phyloP scores from a whole-genome alignment of 371 early-diverging fungal genomes.

The Sporodiniella umbellata region DNA sequence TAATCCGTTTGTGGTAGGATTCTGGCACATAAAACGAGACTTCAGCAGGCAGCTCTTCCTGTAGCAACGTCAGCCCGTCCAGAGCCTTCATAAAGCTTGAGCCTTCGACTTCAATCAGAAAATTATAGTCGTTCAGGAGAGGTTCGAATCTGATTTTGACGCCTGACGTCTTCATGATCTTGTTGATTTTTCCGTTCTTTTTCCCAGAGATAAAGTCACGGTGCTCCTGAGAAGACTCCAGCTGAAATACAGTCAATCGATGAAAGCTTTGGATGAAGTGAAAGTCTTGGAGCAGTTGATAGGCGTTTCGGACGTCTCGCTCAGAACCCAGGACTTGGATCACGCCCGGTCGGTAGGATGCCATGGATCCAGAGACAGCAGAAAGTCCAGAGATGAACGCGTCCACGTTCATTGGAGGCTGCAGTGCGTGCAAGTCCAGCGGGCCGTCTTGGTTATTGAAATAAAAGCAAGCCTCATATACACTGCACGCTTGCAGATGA shows the following conservation, averaged over 20 bases:
- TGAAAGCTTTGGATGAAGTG: slow-evolving; percentile 44
- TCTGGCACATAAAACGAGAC: slow-evolving; percentile 83
- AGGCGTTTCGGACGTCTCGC: slow-evolving; percentile 56
- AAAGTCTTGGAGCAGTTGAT: slow-evolving; percentile 48
- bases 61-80: slow-evolving; percentile 62
- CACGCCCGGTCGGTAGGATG: slow-evolving; percentile 44
- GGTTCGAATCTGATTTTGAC: slow-evolving; percentile 50
- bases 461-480: slow-evolving; percentile 59
- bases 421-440: slow-evolving; percentile 13
- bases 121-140: slow-evolving; percentile 62
- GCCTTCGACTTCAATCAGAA: slow-evolving; percentile 64
- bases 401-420: slow-evolving; percentile 31
- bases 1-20: slow-evolving; percentile 85
- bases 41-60: slow-evolving; percentile 81
- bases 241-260: slow-evolving; percentile 31
- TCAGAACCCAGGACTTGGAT: slow-evolving; percentile 66
- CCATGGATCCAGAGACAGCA: slow-evolving; percentile 55
- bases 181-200: slow-evolving; percentile 87
- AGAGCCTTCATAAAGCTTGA: slow-evolving; percentile 45
- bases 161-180: slow-evolving; percentile 73
- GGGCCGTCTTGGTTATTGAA: slow-evolving; percentile 28
- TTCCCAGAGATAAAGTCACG: slow-evolving; percentile 88
- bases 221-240: slow-evolving; percentile 73
- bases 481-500: slow-evolving; percentile 55
- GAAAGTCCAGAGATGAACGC: slow-evolving; percentile 47